These are phyloP conservation scores for Ajuga chamaepitys DNA, from an alignment of 257 asterid genomes.

Conservation along the genomic window DNA sequence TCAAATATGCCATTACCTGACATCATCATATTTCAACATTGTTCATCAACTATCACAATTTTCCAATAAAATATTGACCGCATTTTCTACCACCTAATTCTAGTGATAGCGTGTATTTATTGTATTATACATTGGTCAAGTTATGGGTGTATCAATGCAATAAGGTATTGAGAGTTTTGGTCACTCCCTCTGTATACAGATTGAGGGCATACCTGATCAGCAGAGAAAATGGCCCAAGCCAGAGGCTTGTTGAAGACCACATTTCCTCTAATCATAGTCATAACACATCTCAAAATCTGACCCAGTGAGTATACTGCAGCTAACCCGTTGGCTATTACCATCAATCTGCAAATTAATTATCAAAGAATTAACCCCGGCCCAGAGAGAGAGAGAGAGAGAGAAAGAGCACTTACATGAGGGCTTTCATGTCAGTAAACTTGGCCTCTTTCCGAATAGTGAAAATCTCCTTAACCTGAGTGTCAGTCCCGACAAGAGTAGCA, in stretches of 20 bases:
- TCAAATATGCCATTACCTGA: constrained; percentile 77
- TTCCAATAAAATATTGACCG: too few relatives aligned
- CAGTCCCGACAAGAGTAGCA: constrained; percentile 62
- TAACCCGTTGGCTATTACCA: constrained; percentile 62
- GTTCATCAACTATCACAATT: too few relatives aligned
- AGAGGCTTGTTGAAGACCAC: constrained; percentile 68
- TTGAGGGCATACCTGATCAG: constrained; percentile 68
- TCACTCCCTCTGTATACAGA: too few relatives aligned
- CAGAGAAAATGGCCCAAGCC: constrained; percentile 97
- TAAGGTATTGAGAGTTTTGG: too few relatives aligned
- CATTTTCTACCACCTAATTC: too few relatives aligned
- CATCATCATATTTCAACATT: not conserved
- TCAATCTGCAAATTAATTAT: constrained; percentile 39
- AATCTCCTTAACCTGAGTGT: constrained; percentile 68
- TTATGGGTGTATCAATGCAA: too few relatives aligned
- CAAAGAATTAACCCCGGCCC: not conserved
- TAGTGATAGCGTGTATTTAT: too few relatives aligned
- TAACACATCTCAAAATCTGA: constrained; percentile 66
- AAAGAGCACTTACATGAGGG: constrained; percentile 57
- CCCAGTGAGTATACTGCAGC: constrained; percentile 76
- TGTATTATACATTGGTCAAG: too few relatives aligned
- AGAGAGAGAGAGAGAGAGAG: not conserved
- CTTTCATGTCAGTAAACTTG: constrained; percentile 82
- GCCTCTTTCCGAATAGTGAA: constrained; percentile 70
- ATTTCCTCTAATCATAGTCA: constrained; percentile 62